Evolutionary conservation across 352 stramenopile species (phyloP), one percentile per base, ranked within the genome.

Genomic region (Pythium monospermum): DNA sequence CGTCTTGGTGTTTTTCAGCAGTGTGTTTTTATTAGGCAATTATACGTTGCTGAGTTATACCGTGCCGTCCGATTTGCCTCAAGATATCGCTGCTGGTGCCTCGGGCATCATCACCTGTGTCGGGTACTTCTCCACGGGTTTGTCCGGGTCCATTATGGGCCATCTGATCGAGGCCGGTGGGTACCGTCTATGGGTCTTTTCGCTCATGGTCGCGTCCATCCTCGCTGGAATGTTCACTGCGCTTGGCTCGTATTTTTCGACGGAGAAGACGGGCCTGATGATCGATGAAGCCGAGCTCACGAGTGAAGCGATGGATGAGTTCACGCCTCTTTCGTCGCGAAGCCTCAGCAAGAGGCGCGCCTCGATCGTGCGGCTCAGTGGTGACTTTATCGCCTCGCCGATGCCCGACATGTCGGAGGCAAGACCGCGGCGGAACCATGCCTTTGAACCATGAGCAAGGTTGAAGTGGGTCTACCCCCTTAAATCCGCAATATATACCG

Each of bases 11-110:
- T 90, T 90, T 43, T 50, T 73, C 42, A 69, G 71, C 21, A 90
- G 79, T 46, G 70, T 90, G 15, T 87, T 83, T 56, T 49, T 90
- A 25, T 44, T 90, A 4, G 79, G 79, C 25, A 90, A 86, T 60
- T 86, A 86, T 59, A 87, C 79, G 37, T 54, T 90, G 19, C 58
- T 87, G 23, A 84, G 68, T 48, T 90, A 87, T 56, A 86, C 79
- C 0, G 79, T 90, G 13, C 79, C 79, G 21, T 82, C 75, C 3
- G 79, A 90, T 59, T 54, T 90, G 22, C 75, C 79, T 33, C 73
- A 79, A 42, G 73, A 90, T 33, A 85, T 90, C 42, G 74, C 73
- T 1, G 79, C 79, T 1, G 73, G 73, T 7, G 76, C 79, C 0
- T 78, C 66, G 0, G 79, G 76, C 1, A 64, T 90, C 58, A 85